A percentile compares a stretch with the other conserved stretches of the same genome.
Conservation (phyloP, 768 basidiomycete genomes). For the Tulasnella sp. region DNA sequence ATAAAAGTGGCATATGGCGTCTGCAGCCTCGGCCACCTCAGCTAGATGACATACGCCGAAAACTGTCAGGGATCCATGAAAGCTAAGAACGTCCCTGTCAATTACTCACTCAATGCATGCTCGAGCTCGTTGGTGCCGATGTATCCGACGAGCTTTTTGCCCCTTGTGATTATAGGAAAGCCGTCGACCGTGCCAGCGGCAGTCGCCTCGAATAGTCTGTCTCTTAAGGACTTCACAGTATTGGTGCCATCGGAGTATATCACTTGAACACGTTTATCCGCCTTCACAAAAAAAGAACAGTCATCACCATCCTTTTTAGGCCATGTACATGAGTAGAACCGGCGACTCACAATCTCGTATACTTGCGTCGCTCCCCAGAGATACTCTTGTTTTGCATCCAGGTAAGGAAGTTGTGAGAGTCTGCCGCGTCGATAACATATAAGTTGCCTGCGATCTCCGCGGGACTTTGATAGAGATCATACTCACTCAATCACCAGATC, state of each 20-base stretch:
- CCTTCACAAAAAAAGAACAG: conserved; percentile 33
- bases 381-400: conserved; percentile 85
- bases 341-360: conserved; percentile 55
- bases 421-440: conserved; percentile 24
- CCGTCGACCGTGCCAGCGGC: conserved; percentile 57
- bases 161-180: conserved; percentile 64
- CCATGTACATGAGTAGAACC: conserved; percentile 5
- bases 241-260: conserved; percentile 64
- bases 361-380: conserved; percentile 71
- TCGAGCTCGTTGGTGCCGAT: conserved; percentile 89
- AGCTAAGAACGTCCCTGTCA: not conserved
- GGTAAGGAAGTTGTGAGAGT: conserved; percentile 78
- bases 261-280: conserved; percentile 50
- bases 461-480: not conserved
- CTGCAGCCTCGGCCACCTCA: conserved; percentile 62
- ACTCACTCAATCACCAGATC: conserved; percentile 83
- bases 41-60: conserved; percentile 31
- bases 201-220: conserved; percentile 50
- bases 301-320: conserved; percentile 6
- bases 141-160: conserved; percentile 70
- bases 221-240: conserved; percentile 64
- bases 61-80: not conserved
- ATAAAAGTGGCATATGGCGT: conserved; percentile 57
- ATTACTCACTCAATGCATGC: conserved; percentile 67
- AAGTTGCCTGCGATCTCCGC: too few relatives aligned